phyloP scores from a whole-genome alignment of 2,329 filamentous ascomycete species.

The Beauveria australis region DNA sequence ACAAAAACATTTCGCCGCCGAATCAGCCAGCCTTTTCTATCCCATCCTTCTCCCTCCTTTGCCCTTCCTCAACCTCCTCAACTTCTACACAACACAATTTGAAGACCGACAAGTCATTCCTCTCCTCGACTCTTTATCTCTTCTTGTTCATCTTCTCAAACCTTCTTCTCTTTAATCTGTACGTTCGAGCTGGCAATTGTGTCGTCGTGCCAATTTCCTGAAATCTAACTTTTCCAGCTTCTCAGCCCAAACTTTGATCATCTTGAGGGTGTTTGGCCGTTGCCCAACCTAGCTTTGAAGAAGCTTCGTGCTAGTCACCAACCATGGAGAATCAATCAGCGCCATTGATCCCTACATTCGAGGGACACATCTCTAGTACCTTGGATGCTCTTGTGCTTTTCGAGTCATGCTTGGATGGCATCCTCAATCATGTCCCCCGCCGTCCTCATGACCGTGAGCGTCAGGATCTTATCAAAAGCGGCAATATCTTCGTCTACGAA shows the following conservation, averaged over 20 bases:
- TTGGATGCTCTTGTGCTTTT: slow-evolving; percentile 73
- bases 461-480: slow-evolving; percentile 67
- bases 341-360: slow-evolving; percentile 53
- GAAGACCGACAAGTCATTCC: background rate
- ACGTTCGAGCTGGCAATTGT: background rate
- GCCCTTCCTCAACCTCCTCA: background rate
- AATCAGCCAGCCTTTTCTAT: background rate
- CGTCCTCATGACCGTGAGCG: slow-evolving; percentile 82
- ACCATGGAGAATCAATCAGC: slow-evolving; percentile 21
- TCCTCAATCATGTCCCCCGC: slow-evolving; percentile 67
- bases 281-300: background rate
- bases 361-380: slow-evolving; percentile 60
- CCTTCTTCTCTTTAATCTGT: background rate
- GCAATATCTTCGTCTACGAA: slow-evolving; percentile 85
- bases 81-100: background rate
- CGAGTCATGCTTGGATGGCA: slow-evolving; percentile 66
- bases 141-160: background rate
- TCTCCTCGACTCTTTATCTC: background rate
- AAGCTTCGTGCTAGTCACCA: background rate
- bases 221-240: background rate
- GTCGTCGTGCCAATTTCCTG: background rate
- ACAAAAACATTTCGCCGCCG: background rate
- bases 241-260: background rate
- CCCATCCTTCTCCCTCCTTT: background rate
- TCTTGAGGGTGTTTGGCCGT: background rate